phyloP scores from a whole-genome alignment of 2,329 filamentous ascomycete genomes.

The Fusarium albidum region DNA sequence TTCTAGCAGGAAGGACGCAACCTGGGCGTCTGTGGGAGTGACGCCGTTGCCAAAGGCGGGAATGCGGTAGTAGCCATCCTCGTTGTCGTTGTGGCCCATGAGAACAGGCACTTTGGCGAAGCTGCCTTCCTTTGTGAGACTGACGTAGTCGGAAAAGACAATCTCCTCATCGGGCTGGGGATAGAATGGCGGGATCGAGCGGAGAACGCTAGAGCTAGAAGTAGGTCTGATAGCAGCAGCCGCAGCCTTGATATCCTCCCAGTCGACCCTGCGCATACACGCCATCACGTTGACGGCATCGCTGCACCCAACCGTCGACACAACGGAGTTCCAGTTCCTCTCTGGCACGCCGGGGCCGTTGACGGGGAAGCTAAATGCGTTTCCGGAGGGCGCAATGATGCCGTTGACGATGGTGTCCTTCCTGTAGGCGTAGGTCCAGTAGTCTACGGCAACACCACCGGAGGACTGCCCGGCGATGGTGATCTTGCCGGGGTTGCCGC shows the following conservation, averaged over 20 bases:
- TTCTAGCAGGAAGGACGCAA: constrained; percentile 51
- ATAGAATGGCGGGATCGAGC: constrained; percentile 51
- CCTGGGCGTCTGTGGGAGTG: constrained; percentile 48
- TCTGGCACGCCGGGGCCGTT: constrained; percentile 46
- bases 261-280: constrained; percentile 49
- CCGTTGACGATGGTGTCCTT: constrained; percentile 58
- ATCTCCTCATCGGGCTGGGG: constrained; percentile 50
- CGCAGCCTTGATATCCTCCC: constrained; percentile 47
- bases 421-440: constrained; percentile 58
- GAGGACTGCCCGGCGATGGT: constrained; percentile 47
- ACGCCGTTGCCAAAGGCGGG: constrained; percentile 50
- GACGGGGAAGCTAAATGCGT: constrained; percentile 54
- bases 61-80: constrained; percentile 57
- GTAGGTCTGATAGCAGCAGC: constrained; percentile 46
- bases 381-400: constrained; percentile 56
- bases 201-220: constrained; percentile 46
- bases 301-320: constrained; percentile 49
- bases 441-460: constrained; percentile 51
- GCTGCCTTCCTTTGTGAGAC: constrained; percentile 42
- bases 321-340: constrained; percentile 53
- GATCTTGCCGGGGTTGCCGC: constrained; percentile 42
- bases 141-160: constrained; percentile 52
- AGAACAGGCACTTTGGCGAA: constrained; percentile 54
- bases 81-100: constrained; percentile 54
- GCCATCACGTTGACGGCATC: constrained; percentile 40